Percentiles rank a stretch among this genome's conserved stretches.
These are phyloP conservation scores for Amphichorda felina DNA, from an alignment of 2,329 filamentous ascomycete species.

Conservation along the genomic window DNA sequence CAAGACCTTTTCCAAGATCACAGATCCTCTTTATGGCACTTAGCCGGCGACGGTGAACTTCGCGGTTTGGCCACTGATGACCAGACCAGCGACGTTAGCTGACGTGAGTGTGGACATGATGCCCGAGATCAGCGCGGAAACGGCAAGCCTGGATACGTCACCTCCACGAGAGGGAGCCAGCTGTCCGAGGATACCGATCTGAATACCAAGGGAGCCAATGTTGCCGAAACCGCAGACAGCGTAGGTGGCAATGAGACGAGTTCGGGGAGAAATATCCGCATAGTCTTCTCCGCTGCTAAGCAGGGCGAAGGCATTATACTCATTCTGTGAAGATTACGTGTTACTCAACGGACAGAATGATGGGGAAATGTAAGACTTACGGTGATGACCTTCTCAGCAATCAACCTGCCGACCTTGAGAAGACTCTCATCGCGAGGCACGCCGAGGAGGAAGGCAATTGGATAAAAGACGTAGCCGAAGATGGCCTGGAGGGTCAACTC, in stretches of 20 bases:
- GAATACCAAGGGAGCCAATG: constrained; percentile 76
- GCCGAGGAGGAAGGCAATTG: constrained; percentile 69
- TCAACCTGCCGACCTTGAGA: constrained; percentile 63
- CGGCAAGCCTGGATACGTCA: constrained; percentile 63
- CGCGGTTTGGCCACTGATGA: constrained; percentile 42
- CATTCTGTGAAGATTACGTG: constrained; percentile 40
- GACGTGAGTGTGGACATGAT: constrained; percentile 69
- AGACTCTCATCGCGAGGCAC: constrained; percentile 53
- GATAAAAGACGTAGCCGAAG: constrained; percentile 67
- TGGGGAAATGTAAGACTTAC: constrained; percentile 28
- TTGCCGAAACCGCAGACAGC: constrained; percentile 78
- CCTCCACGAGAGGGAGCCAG: constrained; percentile 63
- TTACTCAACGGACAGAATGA: neutral
- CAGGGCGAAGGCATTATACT: constrained; percentile 60
- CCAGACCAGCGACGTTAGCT: constrained; percentile 65
- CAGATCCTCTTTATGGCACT: neutral
- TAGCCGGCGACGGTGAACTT: neutral
- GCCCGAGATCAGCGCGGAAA: constrained; percentile 69
- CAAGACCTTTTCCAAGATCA: no score
- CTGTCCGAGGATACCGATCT: constrained; percentile 79
- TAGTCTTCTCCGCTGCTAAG: constrained; percentile 46
- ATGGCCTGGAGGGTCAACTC: constrained; percentile 62
- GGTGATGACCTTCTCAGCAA: constrained; percentile 75
- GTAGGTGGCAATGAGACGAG: constrained; percentile 74
- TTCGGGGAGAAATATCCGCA: constrained; percentile 51